These are phyloP conservation scores for Naumovozyma castellii DNA, from an alignment of 805 yeast species.

Conservation along the genomic window DNA sequence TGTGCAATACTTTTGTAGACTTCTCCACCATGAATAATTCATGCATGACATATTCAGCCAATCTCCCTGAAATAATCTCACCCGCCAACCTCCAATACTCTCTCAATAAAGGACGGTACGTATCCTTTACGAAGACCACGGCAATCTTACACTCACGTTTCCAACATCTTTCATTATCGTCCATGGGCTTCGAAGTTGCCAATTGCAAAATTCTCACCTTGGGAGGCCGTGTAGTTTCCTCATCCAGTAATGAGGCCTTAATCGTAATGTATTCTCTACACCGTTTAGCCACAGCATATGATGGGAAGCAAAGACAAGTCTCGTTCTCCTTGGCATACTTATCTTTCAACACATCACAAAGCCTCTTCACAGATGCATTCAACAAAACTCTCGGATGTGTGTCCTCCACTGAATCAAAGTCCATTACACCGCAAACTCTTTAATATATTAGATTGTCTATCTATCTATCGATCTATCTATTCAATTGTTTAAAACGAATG, in stretches of 20 bases:
- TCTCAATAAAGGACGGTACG: conserved; percentile 56
- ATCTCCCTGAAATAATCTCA: conserved; percentile 86
- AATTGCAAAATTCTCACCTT: conserved; percentile 59
- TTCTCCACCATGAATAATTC: conserved; percentile 40
- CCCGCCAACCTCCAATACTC: conserved; percentile 97
- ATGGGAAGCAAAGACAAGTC: conserved; percentile 63
- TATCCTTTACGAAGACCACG: conserved; percentile 64
- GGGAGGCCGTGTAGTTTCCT: conserved; percentile 15
- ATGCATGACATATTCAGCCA: conserved; percentile 73
- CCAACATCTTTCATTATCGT: conserved; percentile 47
- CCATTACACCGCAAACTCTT: not conserved
- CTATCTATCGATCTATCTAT: too few relatives aligned
- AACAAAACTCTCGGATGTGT: conserved; percentile 42
- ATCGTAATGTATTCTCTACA: conserved; percentile 69
- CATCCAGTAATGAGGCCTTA: conserved; percentile 17
- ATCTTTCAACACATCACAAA: conserved; percentile 44
- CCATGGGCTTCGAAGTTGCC: conserved; percentile 57
- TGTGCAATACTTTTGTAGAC: conserved; percentile 14
- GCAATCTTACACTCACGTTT: conserved; percentile 63
- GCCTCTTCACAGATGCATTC: conserved; percentile 50
- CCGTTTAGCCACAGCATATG: conserved; percentile 68
- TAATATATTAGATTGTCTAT: too few relatives aligned
- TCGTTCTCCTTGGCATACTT: conserved; percentile 79
- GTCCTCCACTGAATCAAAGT: not conserved
- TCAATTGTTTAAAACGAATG: too few relatives aligned